Evolutionary conservation across 2,329 filamentous ascomycete species (phyloP).

Genomic region (Aureobasidium zeae): DNA sequence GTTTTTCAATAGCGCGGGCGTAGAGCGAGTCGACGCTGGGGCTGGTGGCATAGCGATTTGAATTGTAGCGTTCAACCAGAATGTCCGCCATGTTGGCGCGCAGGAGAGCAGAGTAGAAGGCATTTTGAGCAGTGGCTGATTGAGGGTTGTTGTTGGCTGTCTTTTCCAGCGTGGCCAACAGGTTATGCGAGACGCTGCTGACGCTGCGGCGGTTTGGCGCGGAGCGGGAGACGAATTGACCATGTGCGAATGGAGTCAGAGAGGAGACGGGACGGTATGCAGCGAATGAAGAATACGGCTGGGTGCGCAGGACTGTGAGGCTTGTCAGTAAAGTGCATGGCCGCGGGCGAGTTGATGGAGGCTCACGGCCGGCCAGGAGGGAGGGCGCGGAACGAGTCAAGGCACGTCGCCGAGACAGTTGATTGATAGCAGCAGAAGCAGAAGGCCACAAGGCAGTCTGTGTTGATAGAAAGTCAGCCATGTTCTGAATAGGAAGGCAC

Average conservation of each 20-base stretch:
- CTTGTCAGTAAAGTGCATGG: neutral
- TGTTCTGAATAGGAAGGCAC: neutral
- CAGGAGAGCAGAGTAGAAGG: constrained; percentile 85
- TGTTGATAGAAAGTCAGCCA: neutral
- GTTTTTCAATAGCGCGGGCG: constrained; percentile 58
- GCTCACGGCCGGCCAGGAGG: constrained; percentile 1
- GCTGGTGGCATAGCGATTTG: constrained; percentile 75
- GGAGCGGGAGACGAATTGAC: constrained; percentile 23
- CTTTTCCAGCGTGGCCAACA: constrained; percentile 79
- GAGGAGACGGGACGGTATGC: neutral
- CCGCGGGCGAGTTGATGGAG: neutral
- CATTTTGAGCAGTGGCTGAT: constrained; percentile 80
- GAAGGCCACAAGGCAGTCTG: constrained; percentile 10
- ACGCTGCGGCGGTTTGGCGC: neutral
- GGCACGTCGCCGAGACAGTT: constrained; percentile 3
- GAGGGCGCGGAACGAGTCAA: constrained; percentile 2
- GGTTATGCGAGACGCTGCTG: constrained; percentile 40
- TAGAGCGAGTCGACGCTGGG: constrained; percentile 69
- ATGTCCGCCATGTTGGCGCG: constrained; percentile 92
- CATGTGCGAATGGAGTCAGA: constrained; percentile 19
- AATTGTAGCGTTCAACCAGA: constrained; percentile 80
- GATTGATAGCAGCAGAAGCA: constrained; percentile 9
- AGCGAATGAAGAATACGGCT: neutral
- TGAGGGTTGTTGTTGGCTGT: constrained; percentile 85
- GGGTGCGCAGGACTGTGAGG: neutral